A percentile compares a stretch with the other conserved stretches of the same genome.
phyloP scores from a whole-genome alignment of 2,329 filamentous ascomycete genomes.

The Magnaporthiopsis poae region DNA sequence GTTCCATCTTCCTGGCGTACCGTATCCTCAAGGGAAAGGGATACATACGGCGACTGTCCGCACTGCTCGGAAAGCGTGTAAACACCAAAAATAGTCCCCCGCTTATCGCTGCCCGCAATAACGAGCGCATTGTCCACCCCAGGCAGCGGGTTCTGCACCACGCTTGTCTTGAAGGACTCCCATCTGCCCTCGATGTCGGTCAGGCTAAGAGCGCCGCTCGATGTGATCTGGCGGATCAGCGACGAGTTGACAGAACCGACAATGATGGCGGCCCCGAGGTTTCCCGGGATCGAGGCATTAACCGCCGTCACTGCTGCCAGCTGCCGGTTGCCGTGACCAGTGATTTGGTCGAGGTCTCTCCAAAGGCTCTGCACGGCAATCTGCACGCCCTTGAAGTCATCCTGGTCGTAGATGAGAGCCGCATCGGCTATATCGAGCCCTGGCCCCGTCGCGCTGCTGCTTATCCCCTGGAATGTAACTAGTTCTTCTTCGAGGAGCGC shows the following conservation, averaged over 20 bases:
- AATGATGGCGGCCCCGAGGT: slow-evolving; percentile 32
- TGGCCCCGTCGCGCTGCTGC: neutral
- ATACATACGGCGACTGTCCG: slow-evolving; percentile 43
- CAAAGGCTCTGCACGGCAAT: slow-evolving; percentile 25
- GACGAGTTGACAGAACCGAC: slow-evolving; percentile 41
- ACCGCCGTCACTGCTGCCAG: neutral
- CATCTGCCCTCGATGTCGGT: slow-evolving; percentile 37
- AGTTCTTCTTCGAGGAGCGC: slow-evolving; percentile 11
- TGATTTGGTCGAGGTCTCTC: slow-evolving; percentile 21
- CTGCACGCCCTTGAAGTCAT: slow-evolving; percentile 23
- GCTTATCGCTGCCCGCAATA: slow-evolving; percentile 45
- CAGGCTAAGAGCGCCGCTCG: slow-evolving; percentile 36
- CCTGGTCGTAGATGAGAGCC: slow-evolving; percentile 21
- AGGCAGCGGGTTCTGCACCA: slow-evolving; percentile 26
- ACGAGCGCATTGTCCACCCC: slow-evolving; percentile 26
- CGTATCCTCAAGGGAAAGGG: neutral
- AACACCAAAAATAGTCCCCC: slow-evolving; percentile 46
- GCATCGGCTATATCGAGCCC: slow-evolving; percentile 20
- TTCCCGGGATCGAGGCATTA: neutral
- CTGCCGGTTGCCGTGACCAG: slow-evolving; percentile 10
- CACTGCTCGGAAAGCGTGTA: slow-evolving; percentile 51
- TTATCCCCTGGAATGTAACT: slow-evolving; percentile 11
- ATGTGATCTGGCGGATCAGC: slow-evolving; percentile 35
- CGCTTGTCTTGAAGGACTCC: slow-evolving; percentile 41
- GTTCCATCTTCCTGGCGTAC: neutral